Evolutionary conservation across 2,329 filamentous ascomycete genomes (phyloP), one percentile per base, ranked within the genome.

Genomic region (Pestalotiopsis sp.): DNA sequence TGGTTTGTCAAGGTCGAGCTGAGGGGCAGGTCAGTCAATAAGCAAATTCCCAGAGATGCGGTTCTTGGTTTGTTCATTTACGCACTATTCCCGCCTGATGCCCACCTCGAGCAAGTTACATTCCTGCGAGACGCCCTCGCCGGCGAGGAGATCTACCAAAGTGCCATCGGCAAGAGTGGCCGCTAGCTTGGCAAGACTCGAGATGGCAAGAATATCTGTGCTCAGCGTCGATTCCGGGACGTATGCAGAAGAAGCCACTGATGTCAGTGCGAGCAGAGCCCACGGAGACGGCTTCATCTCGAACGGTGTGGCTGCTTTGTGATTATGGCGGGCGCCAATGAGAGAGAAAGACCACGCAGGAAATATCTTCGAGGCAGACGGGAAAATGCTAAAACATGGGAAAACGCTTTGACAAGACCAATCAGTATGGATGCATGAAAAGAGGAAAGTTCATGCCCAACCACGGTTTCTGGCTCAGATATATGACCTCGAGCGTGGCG

Each of bases 21-120:
- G 52, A n/a, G 9, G 4, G 22, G 14, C 9, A 13, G 26, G 44
- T 44, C 10, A 64, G 55, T 20, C 30, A 61, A 13, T 17, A 39
- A 17, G 7, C 0, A 62, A 14, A 13, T 20, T 6, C 35, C 30
- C 5, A 20, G 3, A 5, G 13, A 5, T 7, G 14, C 22, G 14
- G 22, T 35, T 17, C 17, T n/a, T 62, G 35, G 17, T 62, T 11
- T 24, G n/a, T 20, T 2, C 9, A 9, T 35, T 1, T 52, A 67
- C 68, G 2, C 56, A 70, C 68, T 70, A 70, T 39, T 70, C 69
- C 4, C 67, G 62, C 17, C 69, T 60, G 24, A 70, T 14, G 14
- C 26, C 52, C 1, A 63, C 52, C 6, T 70, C 64, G 5, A 38
- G 10, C 11, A 67, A 17, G 11, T 56, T 65, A 35, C 69, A 70